Evolutionary conservation across 495 filamentous ascomycete species (phyloP).

Genomic region (Hamigera avellanea): DNA sequence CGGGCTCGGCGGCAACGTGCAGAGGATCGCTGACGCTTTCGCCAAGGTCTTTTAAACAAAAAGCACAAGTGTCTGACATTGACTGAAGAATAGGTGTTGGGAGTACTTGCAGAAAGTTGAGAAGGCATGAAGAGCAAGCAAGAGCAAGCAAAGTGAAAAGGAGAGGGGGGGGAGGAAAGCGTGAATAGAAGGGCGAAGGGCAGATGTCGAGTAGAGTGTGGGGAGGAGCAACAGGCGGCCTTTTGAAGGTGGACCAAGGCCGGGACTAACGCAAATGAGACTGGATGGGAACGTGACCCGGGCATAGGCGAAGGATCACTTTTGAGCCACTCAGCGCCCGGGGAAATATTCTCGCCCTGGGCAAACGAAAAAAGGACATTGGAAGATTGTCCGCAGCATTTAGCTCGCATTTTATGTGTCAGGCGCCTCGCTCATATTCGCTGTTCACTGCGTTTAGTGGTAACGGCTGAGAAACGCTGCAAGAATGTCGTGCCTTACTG

Average conservation of each 20-base stretch:
- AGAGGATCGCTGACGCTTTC: constrained; percentile 41
- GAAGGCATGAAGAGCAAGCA: constrained; percentile 37
- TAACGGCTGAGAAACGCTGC: no score
- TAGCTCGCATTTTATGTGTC: no score
- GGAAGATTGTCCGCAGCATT: no score
- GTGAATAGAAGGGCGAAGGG: constrained; percentile 18
- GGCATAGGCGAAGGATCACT: constrained; percentile 6
- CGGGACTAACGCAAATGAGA: constrained; percentile 34
- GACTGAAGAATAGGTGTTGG: constrained; percentile 25
- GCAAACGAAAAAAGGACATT: no score
- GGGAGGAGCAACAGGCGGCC: constrained; percentile 26
- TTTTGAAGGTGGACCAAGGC: constrained; percentile 35
- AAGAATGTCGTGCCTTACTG: no score
- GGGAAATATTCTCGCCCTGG: no score
- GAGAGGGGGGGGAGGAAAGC: constrained; percentile 11
- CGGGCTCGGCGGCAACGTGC: constrained; percentile 30
- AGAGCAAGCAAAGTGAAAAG: constrained; percentile 6
- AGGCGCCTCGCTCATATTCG: no score
- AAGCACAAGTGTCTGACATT: constrained; percentile 93
- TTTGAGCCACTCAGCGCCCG: neutral
- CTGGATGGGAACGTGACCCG: constrained; percentile 28
- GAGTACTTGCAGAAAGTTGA: constrained; percentile 16
- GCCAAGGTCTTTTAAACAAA: constrained; percentile 87
- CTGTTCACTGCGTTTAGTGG: no score
- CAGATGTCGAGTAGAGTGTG: constrained; percentile 12